A percentile compares a stretch with the other conserved stretches of the same genome.
These are phyloP conservation scores for Aspergillus jensenii DNA, from an alignment of 2,329 filamentous ascomycete genomes.

Conservation along the genomic window DNA sequence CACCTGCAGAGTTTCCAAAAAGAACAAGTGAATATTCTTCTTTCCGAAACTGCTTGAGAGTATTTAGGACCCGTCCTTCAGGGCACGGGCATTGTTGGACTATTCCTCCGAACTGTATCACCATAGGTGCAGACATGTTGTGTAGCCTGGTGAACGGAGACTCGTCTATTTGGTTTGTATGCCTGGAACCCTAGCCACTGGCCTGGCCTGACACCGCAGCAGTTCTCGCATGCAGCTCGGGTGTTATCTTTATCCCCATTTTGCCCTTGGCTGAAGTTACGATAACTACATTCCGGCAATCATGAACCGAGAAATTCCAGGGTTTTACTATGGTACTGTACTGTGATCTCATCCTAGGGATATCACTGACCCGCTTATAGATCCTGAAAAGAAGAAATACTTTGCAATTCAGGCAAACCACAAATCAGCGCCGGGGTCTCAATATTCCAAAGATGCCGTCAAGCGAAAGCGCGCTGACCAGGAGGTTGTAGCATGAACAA, in stretches of 20 bases:
- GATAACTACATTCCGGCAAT: neutral
- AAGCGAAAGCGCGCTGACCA: constrained; percentile 56
- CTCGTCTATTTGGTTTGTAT: neutral
- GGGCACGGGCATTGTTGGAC: neutral
- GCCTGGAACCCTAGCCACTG: neutral
- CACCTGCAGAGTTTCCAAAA: constrained; percentile 1
- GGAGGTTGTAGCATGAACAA: constrained; percentile 22
- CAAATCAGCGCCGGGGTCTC: constrained; percentile 50
- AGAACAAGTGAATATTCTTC: neutral
- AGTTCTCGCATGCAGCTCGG: neutral
- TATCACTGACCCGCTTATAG: constrained; percentile 23
- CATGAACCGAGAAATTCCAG: constrained; percentile 34
- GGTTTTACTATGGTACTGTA: constrained; percentile 35
- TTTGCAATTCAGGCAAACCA: constrained; percentile 63
- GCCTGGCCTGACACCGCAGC: neutral
- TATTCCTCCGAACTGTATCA: neutral
- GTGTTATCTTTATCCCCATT: neutral
- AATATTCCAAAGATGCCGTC: constrained; percentile 60
- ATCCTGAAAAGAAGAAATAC: constrained; percentile 61
- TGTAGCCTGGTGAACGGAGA: neutral
- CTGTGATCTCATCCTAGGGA: neutral
- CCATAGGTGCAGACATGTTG: neutral
- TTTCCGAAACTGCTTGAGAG: neutral
- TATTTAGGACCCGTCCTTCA: neutral
- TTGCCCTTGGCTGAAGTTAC: neutral